Percentiles rank a stretch among this genome's conserved stretches.
Evolutionary conservation across 2,329 filamentous ascomycete genomes (phyloP).

Genomic region (Ascochyta viciae-villosae): DNA sequence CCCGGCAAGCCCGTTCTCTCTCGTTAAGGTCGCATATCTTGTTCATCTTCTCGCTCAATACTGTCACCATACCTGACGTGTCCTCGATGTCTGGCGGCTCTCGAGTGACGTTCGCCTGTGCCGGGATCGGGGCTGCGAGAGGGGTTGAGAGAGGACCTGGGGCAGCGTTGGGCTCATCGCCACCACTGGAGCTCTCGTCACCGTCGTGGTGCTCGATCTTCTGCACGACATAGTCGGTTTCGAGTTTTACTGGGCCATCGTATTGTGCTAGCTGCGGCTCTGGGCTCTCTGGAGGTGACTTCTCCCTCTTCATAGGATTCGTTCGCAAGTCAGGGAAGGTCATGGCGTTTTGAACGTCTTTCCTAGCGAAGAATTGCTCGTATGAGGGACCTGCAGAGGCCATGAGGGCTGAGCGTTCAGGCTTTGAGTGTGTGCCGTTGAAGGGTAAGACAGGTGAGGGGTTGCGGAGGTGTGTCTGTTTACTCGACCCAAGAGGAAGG

Average conservation of each 20-base stretch:
- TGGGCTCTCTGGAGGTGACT: not conserved
- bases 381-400: too few species aligned
- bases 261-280: not conserved
- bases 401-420: not conserved
- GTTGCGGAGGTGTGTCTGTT: not conserved
- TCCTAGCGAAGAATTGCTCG: not conserved
- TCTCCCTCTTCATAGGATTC: not conserved
- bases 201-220: too few species aligned
- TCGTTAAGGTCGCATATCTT: not conserved
- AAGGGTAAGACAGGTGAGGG: not conserved
- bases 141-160: too few species aligned
- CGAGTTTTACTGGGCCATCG: not conserved
- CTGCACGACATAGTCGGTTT: not conserved
- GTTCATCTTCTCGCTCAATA: not conserved
- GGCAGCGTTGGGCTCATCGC: too few species aligned
- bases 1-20: not conserved
- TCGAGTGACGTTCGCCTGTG: too few species aligned
- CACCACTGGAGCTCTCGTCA: too few species aligned
- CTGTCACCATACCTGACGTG: too few species aligned
- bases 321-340: not conserved
- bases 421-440: not conserved
- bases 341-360: not conserved
- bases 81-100: too few species aligned
- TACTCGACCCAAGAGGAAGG: not conserved
- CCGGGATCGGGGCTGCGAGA: too few species aligned